Base-by-base conservation (phyloP, 1,284 basidiomycete species). In the Trametes sp. region DNA sequence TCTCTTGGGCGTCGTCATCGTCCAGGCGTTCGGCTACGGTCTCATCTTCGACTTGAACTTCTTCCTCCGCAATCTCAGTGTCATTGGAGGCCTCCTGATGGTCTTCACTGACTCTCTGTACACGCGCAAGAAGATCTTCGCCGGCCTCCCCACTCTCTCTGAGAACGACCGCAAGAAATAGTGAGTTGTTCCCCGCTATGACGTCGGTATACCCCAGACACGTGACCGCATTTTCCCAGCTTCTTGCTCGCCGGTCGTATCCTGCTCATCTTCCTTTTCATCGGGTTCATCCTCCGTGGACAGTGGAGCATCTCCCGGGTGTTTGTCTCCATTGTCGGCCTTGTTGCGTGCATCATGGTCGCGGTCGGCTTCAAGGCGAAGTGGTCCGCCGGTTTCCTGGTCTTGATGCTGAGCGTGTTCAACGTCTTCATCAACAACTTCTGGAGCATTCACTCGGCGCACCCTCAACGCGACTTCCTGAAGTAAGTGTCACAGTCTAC, bases 381-480 rank as follows among this genome's bases (percentile, higher is more conserved):
- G 78, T 98, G 96, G 95, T 95, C 94, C 16, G 97, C 97, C 3
- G 87, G 89, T n/a, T 98, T 99, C 89, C 87, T 99, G 63, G 96
- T 98, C 64, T 78, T 98, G 69, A 85, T 97, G 7, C 82, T 99
- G 70, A 94, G 92, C 75, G 78, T 95, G 67, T 98, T 99, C 89
- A 99, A 99, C 77, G 93, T 98, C 36, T 93, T 97, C 72, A 94
- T 95, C 79, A 99, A 99, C 86, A 98, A 98, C 81, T 99, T 94
- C 91, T 99, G 97, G 98, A 90, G 87, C 69, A 89, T 98, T n/a
- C 92, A 96, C 77, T 85, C 89, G 53, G 87, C 88, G 52, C 97
- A 99, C 79, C 97, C 96, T 63, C 93, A 96, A 74, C 88, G 97
- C 61, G 98, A 99, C 76, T 99, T 99, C 88, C 87, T 99, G 74